phyloP scores from a whole-genome alignment of 192 early-diverging fungal genomes.

The Backusella tarrabulga region DNA sequence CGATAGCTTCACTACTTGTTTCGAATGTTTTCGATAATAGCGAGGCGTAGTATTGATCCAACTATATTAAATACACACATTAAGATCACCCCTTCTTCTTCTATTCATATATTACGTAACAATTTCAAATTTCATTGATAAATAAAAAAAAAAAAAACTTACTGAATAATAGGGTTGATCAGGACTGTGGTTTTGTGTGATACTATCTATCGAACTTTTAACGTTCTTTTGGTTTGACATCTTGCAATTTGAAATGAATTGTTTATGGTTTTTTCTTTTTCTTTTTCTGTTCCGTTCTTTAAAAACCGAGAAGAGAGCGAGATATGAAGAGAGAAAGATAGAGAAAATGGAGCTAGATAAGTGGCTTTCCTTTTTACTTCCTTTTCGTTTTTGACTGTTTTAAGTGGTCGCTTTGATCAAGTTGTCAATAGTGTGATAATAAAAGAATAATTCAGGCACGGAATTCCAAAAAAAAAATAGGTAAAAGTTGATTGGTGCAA shows the following conservation, averaged over 20 bases:
- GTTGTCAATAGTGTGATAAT: background rate
- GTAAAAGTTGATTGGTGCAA: background rate
- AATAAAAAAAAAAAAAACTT: background rate
- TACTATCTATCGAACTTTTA: background rate
- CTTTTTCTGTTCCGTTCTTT: background rate
- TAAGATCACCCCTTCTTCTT: no score
- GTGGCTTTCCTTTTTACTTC: background rate
- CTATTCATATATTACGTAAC: background rate
- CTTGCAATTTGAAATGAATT: background rate
- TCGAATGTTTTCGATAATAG: conserved; percentile 15
- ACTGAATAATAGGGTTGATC: conserved; percentile 11
- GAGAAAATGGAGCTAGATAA: background rate
- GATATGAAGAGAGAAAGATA: background rate
- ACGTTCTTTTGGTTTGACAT: conserved; percentile 7
- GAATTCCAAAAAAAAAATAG: conserved; percentile 4
- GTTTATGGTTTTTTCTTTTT: background rate
- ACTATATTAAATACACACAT: conserved; percentile 3
- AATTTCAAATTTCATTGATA: background rate
- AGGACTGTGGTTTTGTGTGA: conserved; percentile 15
- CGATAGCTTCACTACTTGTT: conserved; percentile 36
- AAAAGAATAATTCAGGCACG: conserved; percentile 13
- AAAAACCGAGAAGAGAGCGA: background rate
- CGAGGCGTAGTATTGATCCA: conserved; percentile 15
- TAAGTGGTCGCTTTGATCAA: background rate
- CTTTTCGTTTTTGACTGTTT: background rate